Evolutionary conservation across 257 asterid genomes (phyloP).

Genomic region (Verbascum thapsus): DNA sequence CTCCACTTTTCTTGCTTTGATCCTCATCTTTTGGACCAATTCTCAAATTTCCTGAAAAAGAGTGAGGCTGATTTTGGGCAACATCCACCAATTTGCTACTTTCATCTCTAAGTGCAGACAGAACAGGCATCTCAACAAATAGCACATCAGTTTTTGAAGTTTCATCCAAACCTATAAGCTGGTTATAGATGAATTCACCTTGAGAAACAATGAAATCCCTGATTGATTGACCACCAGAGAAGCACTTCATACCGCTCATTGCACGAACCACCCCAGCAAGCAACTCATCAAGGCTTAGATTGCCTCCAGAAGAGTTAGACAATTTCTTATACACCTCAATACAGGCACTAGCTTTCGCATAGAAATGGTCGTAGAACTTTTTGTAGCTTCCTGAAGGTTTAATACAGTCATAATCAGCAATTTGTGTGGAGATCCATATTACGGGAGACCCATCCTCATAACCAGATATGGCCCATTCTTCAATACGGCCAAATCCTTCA

Average conservation of each 20-base stretch:
- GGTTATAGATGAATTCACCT: slow-evolving; percentile 82
- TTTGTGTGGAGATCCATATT: slow-evolving; percentile 82
- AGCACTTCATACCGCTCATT: slow-evolving; percentile 76
- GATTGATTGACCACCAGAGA: slow-evolving; percentile 63
- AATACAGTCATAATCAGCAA: slow-evolving; percentile 85
- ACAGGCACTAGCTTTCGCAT: slow-evolving; percentile 80
- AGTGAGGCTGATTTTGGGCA: slow-evolving; percentile 43
- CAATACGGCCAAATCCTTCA: slow-evolving; percentile 93
- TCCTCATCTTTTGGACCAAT: slow-evolving; percentile 52
- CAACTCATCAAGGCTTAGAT: slow-evolving; percentile 80
- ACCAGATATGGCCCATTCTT: slow-evolving; percentile 95
- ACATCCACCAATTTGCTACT: slow-evolving; percentile 38
- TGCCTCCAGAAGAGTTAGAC: slow-evolving; percentile 66
- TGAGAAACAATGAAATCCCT: slow-evolving; percentile 81
- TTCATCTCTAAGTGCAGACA: slow-evolving; percentile 71
- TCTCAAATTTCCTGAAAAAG: slow-evolving; percentile 49
- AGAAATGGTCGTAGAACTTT: slow-evolving; percentile 72
- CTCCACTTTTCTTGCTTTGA: slow-evolving; percentile 35
- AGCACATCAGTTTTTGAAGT: slow-evolving; percentile 61
- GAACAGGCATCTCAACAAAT: slow-evolving; percentile 63
- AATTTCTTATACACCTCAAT: slow-evolving; percentile 78
- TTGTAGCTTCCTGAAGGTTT: slow-evolving; percentile 81
- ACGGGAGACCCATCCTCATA: slow-evolving; percentile 90
- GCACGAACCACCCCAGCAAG: slow-evolving; percentile 88
- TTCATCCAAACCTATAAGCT: slow-evolving; percentile 84